Conservation (phyloP, 768 basidiomycete genomes). For the Suillus ampliporus region DNA sequence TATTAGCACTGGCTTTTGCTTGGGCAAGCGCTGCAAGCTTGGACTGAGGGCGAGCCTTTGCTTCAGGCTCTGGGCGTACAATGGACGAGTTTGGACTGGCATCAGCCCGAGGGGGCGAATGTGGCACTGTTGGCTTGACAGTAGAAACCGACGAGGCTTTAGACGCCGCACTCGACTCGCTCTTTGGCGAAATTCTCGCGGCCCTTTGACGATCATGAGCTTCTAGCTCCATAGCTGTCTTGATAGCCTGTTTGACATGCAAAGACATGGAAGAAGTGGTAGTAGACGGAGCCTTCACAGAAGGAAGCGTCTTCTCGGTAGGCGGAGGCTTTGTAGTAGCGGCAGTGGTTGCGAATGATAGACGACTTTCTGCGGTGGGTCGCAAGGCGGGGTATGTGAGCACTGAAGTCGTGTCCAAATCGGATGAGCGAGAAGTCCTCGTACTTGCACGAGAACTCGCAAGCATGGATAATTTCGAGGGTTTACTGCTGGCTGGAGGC, state of each 20-base stretch:
- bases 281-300: constrained; percentile 31
- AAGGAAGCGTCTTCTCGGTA: constrained; percentile 33
- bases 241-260: constrained; percentile 67
- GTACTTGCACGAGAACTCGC: constrained; percentile 68
- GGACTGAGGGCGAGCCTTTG: constrained; percentile 55
- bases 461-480: constrained; percentile 72
- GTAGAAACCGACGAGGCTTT: constrained; percentile 31
- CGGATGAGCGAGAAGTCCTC: constrained; percentile 59
- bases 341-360: constrained; percentile 35
- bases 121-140: constrained; percentile 22
- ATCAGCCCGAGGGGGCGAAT: constrained; percentile 27
- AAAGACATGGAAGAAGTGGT: constrained; percentile 59
- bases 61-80: constrained; percentile 22
- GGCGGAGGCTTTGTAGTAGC: constrained; percentile 20
- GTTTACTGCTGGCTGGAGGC: constrained; percentile 40
- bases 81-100: constrained; percentile 21
- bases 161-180: constrained; percentile 21
- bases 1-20: constrained; percentile 44
- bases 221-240: constrained; percentile 69
- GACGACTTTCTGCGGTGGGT: constrained; percentile 63
- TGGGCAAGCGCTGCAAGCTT: constrained; percentile 80
- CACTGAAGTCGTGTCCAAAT: constrained; percentile 61
- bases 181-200: constrained; percentile 6
- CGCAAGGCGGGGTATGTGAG: constrained; percentile 75
- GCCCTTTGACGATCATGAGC: constrained; percentile 45